Conservation (phyloP, 164 flowering plant species). For the Stephania yunnanensis region DNA sequence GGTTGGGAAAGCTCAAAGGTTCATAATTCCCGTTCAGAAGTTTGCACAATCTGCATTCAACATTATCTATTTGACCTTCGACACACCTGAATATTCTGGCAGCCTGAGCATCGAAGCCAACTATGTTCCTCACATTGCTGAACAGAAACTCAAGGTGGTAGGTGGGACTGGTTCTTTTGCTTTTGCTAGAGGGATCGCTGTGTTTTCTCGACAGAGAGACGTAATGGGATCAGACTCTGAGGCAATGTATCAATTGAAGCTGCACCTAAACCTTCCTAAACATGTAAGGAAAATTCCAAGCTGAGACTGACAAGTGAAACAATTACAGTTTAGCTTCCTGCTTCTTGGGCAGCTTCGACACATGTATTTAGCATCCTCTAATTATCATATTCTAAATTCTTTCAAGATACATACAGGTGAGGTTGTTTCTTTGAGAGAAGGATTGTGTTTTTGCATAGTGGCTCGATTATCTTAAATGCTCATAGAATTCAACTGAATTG, state of each 20-base stretch:
- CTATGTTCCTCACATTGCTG: constrained; percentile 27
- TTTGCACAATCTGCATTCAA: constrained; percentile 66
- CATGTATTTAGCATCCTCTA: not conserved
- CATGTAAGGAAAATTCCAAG: constrained; percentile 27
- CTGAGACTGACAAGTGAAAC: constrained; percentile 14
- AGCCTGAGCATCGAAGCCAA: constrained; percentile 60
- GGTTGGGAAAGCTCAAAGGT: constrained; percentile 76
- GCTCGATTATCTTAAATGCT: not conserved
- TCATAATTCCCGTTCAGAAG: constrained; percentile 54
- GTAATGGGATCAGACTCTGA: constrained; percentile 14
- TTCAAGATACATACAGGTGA: not conserved
- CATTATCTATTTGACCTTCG: constrained; percentile 58
- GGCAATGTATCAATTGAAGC: constrained; percentile 50
- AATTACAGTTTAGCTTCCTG: not conserved
- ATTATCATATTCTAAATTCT: not conserved
- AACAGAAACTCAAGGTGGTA: constrained; percentile 53
- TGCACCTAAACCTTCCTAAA: constrained; percentile 53
- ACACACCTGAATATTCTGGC: constrained; percentile 52
- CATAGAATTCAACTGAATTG: not conserved
- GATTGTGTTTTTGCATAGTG: not conserved
- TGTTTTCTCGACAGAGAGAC: constrained; percentile 32
- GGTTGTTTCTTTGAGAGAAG: not conserved
- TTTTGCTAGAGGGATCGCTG: constrained; percentile 70
- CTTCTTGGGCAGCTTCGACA: not conserved
- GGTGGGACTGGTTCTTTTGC: constrained; percentile 91